A percentile compares a stretch with the other conserved stretches of the same genome.
Evolutionary conservation across 2,329 filamentous ascomycete species (phyloP).

Genomic region (Xylariaceae sp.): DNA sequence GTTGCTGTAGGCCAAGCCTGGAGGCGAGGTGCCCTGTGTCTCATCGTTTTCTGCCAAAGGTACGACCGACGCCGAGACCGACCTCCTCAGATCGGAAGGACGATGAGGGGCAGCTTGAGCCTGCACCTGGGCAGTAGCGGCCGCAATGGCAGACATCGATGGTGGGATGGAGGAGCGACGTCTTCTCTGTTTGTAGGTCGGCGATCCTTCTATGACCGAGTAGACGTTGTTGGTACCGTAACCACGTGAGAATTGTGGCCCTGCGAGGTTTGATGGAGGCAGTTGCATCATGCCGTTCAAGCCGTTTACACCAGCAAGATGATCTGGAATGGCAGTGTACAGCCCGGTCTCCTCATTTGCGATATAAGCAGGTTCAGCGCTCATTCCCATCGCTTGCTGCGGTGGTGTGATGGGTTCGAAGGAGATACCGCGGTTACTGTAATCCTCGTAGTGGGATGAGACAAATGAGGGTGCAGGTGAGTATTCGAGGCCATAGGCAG

Average conservation of each 20-base stretch:
- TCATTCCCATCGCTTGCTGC: constrained; percentile 78
- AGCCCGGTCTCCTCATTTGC: constrained; percentile 96
- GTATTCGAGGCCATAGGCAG: constrained; percentile 90
- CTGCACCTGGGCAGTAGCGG: constrained; percentile 54
- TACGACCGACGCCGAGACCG: constrained; percentile 81
- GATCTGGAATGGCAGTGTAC: constrained; percentile 91
- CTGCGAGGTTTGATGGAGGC: constrained; percentile 77
- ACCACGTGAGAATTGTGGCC: constrained; percentile 72
- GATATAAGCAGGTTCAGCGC: constrained; percentile 91
- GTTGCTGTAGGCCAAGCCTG: constrained; percentile 69
- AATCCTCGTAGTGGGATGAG: constrained; percentile 97
- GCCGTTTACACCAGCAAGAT: constrained; percentile 65
- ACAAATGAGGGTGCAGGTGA: constrained; percentile 97
- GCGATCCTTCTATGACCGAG: constrained; percentile 94
- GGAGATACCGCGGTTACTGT: constrained; percentile 91
- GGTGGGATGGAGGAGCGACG: constrained; percentile 90
- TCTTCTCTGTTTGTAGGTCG: constrained; percentile 96
- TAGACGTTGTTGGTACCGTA: constrained; percentile 78
- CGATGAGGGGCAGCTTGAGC: constrained; percentile 60
- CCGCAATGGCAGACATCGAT: constrained; percentile 65
- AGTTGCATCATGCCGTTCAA: constrained; percentile 90
- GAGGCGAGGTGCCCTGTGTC: constrained; percentile 72
- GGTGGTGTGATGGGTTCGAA: constrained; percentile 97
- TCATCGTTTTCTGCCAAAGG: constrained; percentile 79
- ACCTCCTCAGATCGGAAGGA: constrained; percentile 86